phyloP scores from a whole-genome alignment of 768 basidiomycete genomes.

The Asterophora parasitica region DNA sequence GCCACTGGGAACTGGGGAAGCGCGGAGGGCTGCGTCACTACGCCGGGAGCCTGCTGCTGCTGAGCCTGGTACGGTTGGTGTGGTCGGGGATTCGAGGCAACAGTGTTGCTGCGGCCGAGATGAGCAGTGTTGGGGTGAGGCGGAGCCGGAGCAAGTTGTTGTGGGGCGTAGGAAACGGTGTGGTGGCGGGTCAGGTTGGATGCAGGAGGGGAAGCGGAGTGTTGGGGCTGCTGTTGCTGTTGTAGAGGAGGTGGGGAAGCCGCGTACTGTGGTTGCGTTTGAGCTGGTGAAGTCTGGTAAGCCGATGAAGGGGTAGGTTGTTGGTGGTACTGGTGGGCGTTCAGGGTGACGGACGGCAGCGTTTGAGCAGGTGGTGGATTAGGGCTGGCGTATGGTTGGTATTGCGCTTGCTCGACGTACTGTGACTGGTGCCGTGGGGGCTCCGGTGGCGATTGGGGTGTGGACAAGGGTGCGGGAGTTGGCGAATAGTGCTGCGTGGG shows the following conservation, averaged over 20 bases:
- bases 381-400: slow-evolving; percentile 22
- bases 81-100: slow-evolving; percentile 18
- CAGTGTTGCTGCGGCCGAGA: slow-evolving; percentile 29
- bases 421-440: slow-evolving; percentile 8
- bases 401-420: slow-evolving; percentile 13
- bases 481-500: slow-evolving; percentile 12
- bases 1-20: slow-evolving; percentile 63
- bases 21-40: slow-evolving; percentile 25
- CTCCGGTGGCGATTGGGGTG: slow-evolving; percentile 15
- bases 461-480: slow-evolving; percentile 12
- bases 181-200: slow-evolving; percentile 28
- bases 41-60: slow-evolving; percentile 22
- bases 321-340: slow-evolving; percentile 17
- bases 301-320: slow-evolving; percentile 13
- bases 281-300: slow-evolving; percentile 21
- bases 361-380: slow-evolving; percentile 15
- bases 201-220: slow-evolving; percentile 4
- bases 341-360: slow-evolving; percentile 21
- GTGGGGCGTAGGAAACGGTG: slow-evolving; percentile 28
- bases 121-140: slow-evolving; percentile 16
- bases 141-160: slow-evolving; percentile 16
- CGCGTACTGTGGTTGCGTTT: slow-evolving; percentile 17
- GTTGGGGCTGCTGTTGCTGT: slow-evolving; percentile 14
- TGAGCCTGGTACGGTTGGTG: slow-evolving; percentile 20
- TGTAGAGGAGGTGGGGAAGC: slow-evolving; percentile 22